Evolutionary conservation across 805 yeast species (phyloP).

Genomic region (Candida manassasensis): DNA sequence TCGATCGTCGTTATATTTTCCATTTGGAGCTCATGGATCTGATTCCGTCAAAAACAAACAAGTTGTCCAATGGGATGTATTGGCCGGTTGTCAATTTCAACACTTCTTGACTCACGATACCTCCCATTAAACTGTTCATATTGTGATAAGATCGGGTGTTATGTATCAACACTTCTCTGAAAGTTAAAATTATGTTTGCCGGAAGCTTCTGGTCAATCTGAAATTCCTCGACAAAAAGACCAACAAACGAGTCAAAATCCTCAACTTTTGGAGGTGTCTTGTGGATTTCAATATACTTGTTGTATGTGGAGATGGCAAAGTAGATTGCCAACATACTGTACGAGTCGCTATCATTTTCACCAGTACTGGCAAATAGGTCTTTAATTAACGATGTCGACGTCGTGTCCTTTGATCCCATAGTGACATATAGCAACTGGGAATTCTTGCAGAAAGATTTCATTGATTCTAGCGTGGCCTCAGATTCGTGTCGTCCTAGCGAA

Average conservation of each 20-base stretch:
- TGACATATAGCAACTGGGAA: conserved; percentile 46
- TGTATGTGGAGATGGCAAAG: conserved; percentile 38
- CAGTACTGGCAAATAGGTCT: conserved; percentile 10
- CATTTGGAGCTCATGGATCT: conserved; percentile 43
- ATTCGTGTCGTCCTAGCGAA: conserved; percentile 21
- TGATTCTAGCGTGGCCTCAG: conserved; percentile 29
- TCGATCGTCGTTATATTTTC: conserved; percentile 16
- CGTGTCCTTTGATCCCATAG: conserved; percentile 38
- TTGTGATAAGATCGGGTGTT: conserved; percentile 49
- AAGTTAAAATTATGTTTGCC: conserved; percentile 13
- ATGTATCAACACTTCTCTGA: conserved; percentile 33
- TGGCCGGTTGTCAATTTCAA: conserved; percentile 74
- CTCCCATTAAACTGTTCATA: conserved; percentile 70
- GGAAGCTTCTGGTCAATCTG: conserved; percentile 17
- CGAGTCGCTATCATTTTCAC: conserved; percentile 12
- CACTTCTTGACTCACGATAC: conserved; percentile 80
- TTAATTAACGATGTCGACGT: conserved; percentile 13
- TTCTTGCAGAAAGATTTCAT: conserved; percentile 58
- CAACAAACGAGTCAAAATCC: conserved; percentile 17
- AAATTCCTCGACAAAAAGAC: conserved; percentile 15
- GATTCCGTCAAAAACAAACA: conserved; percentile 71
- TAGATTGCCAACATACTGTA: conserved; percentile 30
- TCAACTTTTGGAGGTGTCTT: conserved; percentile 14
- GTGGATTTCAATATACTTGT: conserved; percentile 15
- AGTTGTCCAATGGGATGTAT: conserved; percentile 71